Conservation (phyloP, 768 basidiomycete genomes). For the Mrakia gelida region DNA sequence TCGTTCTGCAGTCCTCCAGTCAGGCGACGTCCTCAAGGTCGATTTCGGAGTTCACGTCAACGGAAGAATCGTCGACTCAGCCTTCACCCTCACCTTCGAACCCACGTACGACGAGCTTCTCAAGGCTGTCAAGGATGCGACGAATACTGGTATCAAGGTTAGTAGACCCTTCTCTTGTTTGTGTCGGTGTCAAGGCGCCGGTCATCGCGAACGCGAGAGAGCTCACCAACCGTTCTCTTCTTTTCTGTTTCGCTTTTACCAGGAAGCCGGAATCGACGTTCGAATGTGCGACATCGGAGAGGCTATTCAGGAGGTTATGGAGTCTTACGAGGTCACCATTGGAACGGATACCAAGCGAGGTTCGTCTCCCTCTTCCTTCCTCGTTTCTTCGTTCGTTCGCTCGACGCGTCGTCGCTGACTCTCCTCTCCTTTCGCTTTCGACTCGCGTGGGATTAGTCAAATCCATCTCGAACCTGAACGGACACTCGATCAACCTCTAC, state of each 20-base stretch:
- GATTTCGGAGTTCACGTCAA: constrained; percentile 97
- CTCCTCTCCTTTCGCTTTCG: background rate
- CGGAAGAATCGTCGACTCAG: constrained; percentile 91
- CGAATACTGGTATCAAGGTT: constrained; percentile 83
- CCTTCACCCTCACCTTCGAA: constrained; percentile 78
- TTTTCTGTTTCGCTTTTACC: background rate
- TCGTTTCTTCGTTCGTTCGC: constrained; percentile 31
- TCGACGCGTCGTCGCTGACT: constrained; percentile 1
- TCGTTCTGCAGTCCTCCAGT: constrained; percentile 67
- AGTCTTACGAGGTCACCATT: constrained; percentile 95
- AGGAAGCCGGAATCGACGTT: constrained; percentile 97
- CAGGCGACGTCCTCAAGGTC: constrained; percentile 88
- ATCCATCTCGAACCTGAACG: constrained; percentile 86
- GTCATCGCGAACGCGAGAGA: background rate
- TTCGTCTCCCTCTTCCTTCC: constrained; percentile 40
- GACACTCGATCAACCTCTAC: constrained; percentile 85
- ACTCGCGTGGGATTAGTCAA: constrained; percentile 78
- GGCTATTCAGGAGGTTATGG: constrained; percentile 96
- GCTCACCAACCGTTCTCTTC: background rate
- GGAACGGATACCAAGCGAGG: constrained; percentile 75
- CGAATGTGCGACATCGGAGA: constrained; percentile 88
- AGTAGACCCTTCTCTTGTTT: constrained; percentile 31
- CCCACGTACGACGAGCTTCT: constrained; percentile 84
- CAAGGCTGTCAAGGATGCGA: constrained; percentile 89
- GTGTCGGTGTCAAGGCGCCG: too few relatives aligned